Conservation (phyloP, 257 asterid genomes). For the Verbascum thapsus region DNA sequence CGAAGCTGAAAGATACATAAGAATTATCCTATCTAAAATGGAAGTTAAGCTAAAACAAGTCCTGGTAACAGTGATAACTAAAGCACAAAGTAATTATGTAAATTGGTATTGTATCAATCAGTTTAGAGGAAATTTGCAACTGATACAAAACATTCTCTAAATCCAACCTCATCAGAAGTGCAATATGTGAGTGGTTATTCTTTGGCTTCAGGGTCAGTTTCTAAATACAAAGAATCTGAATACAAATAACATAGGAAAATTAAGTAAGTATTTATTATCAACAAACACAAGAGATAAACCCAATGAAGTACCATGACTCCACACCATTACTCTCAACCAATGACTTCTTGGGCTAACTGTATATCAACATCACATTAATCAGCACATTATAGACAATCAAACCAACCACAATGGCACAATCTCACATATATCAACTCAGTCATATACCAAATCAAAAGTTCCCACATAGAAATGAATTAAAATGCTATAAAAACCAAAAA, state of each 20-base stretch:
- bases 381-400: not conserved
- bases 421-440: slow-evolving; percentile 13
- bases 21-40: not conserved
- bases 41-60: slow-evolving; percentile 1
- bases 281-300: not conserved
- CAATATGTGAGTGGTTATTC: not conserved
- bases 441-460: not conserved
- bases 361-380: slow-evolving; percentile 10
- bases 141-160: not conserved
- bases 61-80: not conserved
- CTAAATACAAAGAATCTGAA: slow-evolving; percentile 5
- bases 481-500: not conserved
- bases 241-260: too few species aligned
- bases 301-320: slow-evolving; percentile 3
- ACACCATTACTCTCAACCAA: slow-evolving; percentile 5
- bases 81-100: slow-evolving; percentile 5
- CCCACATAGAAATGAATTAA: not conserved
- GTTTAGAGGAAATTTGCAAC: not conserved
- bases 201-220: slow-evolving; percentile 3
- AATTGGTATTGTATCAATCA: not conserved
- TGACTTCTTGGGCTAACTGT: slow-evolving; percentile 16
- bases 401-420: not conserved
- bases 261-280: not conserved
- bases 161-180: not conserved
- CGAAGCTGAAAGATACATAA: not conserved